Base-by-base conservation (phyloP, 2,329 filamentous ascomycete genomes). In the Trichoderma polysporum region DNA sequence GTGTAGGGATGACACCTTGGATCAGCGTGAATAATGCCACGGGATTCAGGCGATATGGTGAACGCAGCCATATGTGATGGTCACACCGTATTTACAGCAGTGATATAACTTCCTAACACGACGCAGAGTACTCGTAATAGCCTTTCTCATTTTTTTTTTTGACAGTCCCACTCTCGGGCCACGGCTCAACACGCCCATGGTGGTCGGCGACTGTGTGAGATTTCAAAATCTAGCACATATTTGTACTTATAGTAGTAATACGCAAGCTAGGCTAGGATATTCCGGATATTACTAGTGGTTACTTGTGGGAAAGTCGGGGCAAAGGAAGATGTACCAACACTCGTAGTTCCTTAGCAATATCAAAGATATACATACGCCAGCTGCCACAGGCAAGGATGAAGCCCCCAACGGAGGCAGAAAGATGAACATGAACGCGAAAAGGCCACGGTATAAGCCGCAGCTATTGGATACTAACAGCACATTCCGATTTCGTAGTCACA, bases 361-460 rank as follows among this genome's bases (percentile, higher is more conserved):
- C 31, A 29, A 31, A 27, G 58, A 52, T 52, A 50, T 52, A 29
- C 22, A 17, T 19, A 54, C 22, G n/a, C 57, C 45, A 45, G 22
- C 35, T 27, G 35, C 19, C 49, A 45, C 27, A 63, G 6, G 49
- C 60, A 54, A 54, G 60, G 49, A 63, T 45, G 25, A 39, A 29
- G 49, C 33, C 58, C 57, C 41, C 45, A 49, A n/a, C 25, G 54
- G 45, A 53, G 19, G 12, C 17, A 45, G n/a, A n/a, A 45, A 45
- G n/a, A 37, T 17, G 49, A 47, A 60, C 37, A 67, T 49, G 25
- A 33, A 69, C 61, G 61, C 68, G 68, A 69, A 68, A 56, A 50
- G 17, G 61, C 57, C 66, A 58, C 68, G 66, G 50, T 49, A 45
- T 57, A 54, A 56, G 39, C 66, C 29, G 60, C 56, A 50, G 52